Percentiles rank a stretch among this genome's conserved stretches.
These are phyloP conservation scores for Neonectria ditissima DNA, from an alignment of 2,329 filamentous ascomycete species.

Conservation along the genomic window DNA sequence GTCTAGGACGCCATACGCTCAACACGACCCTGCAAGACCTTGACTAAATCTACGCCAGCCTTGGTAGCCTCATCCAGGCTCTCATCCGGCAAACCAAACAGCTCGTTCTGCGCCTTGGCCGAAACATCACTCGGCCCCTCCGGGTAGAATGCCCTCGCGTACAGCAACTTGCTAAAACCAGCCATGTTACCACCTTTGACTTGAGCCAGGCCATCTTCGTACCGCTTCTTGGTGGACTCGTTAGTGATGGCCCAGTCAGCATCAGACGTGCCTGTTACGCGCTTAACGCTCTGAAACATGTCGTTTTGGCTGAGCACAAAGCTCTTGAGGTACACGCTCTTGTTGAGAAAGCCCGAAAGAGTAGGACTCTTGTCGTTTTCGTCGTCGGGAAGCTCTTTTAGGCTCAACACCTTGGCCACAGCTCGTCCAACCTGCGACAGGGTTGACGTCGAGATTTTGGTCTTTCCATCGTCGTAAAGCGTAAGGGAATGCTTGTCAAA, in stretches of 20 bases:
- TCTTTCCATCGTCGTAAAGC: conserved; percentile 62
- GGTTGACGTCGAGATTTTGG: conserved; percentile 55
- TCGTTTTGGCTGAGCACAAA: conserved; percentile 71
- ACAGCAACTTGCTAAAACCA: conserved; percentile 63
- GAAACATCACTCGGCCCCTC: conserved; percentile 48
- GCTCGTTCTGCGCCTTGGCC: conserved; percentile 57
- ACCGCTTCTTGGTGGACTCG: conserved; percentile 60
- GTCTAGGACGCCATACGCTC: conserved; percentile 34
- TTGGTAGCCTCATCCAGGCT: conserved; percentile 65
- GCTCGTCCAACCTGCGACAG: conserved; percentile 66
- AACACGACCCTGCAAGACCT: conserved; percentile 34
- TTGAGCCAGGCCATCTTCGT: conserved; percentile 55
- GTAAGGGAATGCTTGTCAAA: conserved; percentile 55
- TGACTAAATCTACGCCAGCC: conserved; percentile 56
- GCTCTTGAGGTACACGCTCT: conserved; percentile 62
- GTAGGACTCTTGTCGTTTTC: conserved; percentile 43
- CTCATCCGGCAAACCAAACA: conserved; percentile 65
- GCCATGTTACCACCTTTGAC: conserved; percentile 55
- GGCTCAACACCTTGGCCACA: conserved; percentile 61
- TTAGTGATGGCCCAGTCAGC: conserved; percentile 68
- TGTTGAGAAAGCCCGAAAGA: conserved; percentile 58
- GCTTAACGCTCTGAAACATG: conserved; percentile 70
- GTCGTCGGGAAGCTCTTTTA: conserved; percentile 57
- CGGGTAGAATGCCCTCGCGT: conserved; percentile 63
- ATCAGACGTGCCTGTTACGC: conserved; percentile 67